A percentile compares a stretch with the other conserved stretches of the same genome.
These are phyloP conservation scores for Tetrahymena borealis DNA, from an alignment of 73 alveolate species.

Conservation along the genomic window DNA sequence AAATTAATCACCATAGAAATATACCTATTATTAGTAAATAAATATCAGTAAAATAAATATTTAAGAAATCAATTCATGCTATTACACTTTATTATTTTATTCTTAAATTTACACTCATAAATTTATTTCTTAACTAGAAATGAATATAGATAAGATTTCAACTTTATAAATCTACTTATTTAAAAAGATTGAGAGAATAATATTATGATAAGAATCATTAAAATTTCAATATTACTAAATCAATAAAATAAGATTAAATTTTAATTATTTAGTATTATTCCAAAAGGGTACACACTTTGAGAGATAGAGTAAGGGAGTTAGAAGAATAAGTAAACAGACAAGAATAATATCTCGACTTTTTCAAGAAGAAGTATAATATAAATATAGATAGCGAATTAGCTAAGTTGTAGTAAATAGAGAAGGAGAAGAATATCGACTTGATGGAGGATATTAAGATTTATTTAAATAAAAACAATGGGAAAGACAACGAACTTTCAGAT, in stretches of 20 bases:
- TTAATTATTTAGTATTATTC: background rate
- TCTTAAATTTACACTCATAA: no score
- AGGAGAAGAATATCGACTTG: background rate
- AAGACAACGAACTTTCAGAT: background rate
- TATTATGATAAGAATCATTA: background rate
- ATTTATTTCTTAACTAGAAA: no score
- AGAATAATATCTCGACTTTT: background rate
- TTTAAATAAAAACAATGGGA: background rate
- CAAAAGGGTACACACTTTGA: background rate
- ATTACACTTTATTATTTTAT: no score
- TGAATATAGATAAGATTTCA: no score
- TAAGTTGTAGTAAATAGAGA: background rate
- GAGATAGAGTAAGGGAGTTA: background rate
- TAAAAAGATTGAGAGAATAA: no score
- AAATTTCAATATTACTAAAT: background rate
- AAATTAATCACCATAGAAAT: background rate
- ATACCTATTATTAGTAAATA: background rate
- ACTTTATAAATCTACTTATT: no score
- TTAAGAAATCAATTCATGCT: no score
- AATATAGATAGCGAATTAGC: background rate
- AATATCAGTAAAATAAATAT: no score
- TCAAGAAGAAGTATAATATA: background rate
- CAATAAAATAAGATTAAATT: background rate
- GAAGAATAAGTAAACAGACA: background rate
- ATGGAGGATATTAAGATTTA: background rate